Percentiles rank a stretch among this genome's conserved stretches.
Conservation (phyloP, 176 grass and related monocot genomes). For the Lolium perenne region DNA sequence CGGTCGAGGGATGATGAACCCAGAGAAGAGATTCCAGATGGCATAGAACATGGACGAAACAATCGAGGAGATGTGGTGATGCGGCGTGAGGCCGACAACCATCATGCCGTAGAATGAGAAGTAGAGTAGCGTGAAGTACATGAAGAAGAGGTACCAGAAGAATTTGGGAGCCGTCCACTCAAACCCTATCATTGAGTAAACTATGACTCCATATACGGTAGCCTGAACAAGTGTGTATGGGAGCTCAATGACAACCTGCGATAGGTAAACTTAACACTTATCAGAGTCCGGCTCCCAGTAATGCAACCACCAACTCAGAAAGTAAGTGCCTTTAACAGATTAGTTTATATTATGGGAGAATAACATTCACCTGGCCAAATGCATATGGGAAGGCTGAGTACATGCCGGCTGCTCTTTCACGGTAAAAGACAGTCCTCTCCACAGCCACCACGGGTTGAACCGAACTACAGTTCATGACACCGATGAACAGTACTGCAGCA, state of each 20-base stretch:
- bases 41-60: slow-evolving; percentile 65
- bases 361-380: slow-evolving; percentile 79
- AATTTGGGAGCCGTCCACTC: slow-evolving; percentile 79
- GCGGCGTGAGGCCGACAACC: slow-evolving; percentile 73
- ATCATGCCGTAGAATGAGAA: slow-evolving; percentile 98
- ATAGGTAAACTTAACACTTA: not conserved
- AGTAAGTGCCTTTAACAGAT: not conserved
- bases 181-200: slow-evolving; percentile 88
- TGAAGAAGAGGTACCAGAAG: slow-evolving; percentile 88
- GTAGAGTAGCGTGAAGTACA: slow-evolving; percentile 83
- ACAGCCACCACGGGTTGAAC: slow-evolving; percentile 80
- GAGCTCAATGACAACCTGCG: slow-evolving; percentile 72
- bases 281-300: not conserved
- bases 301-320: not conserved
- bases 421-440: slow-evolving; percentile 85
- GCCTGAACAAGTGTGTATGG: slow-evolving; percentile 72
- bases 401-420: slow-evolving; percentile 89
- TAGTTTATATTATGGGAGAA: slow-evolving; percentile 13
- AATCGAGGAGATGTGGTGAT: slow-evolving; percentile 63
- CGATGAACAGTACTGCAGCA: slow-evolving; percentile 65
- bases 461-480: slow-evolving; percentile 63
- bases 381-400: slow-evolving; percentile 90
- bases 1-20: slow-evolving; percentile 60
- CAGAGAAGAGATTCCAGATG: slow-evolving; percentile 83
- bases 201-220: slow-evolving; percentile 58